These are phyloP conservation scores for Cenchrus fungigraminus DNA, from an alignment of 176 grass and related monocot species.

Conservation along the genomic window DNA sequence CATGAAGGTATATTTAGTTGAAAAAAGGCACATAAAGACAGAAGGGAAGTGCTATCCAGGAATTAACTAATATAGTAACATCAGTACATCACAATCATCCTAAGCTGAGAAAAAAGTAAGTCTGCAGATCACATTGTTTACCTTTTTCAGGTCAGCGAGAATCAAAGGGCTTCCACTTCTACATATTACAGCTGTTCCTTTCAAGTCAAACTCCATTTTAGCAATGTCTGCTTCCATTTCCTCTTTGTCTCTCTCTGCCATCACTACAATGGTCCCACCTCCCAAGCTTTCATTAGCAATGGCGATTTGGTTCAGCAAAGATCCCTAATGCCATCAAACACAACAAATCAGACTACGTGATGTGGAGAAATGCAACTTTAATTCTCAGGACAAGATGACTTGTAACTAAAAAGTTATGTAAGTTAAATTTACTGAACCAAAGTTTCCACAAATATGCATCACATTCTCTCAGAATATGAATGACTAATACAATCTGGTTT, in stretches of 20 bases:
- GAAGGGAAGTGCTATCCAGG: slow-evolving; percentile 8
- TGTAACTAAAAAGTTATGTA: neutral
- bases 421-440: neutral
- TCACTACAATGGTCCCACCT: slow-evolving; percentile 75
- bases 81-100: slow-evolving; percentile 22
- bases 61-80: slow-evolving; percentile 28
- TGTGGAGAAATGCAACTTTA: neutral
- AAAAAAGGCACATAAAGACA: slow-evolving; percentile 8
- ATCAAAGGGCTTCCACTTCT: slow-evolving; percentile 84
- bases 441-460: slow-evolving; percentile 1
- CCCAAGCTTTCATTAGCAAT: slow-evolving; percentile 87
- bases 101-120: slow-evolving; percentile 29
- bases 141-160: slow-evolving; percentile 84
- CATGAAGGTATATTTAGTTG: slow-evolving; percentile 40
- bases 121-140: slow-evolving; percentile 19
- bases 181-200: slow-evolving; percentile 84
- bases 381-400: neutral
- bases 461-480: neutral
- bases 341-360: slow-evolving; percentile 27
- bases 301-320: slow-evolving; percentile 80
- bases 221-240: slow-evolving; percentile 87
- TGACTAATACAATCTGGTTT: neutral
- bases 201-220: slow-evolving; percentile 88
- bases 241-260: slow-evolving; percentile 84
- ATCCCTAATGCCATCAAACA: slow-evolving; percentile 51